Conservation (phyloP, 345 rosid genomes). For the Euphorbia pulcherrima region DNA sequence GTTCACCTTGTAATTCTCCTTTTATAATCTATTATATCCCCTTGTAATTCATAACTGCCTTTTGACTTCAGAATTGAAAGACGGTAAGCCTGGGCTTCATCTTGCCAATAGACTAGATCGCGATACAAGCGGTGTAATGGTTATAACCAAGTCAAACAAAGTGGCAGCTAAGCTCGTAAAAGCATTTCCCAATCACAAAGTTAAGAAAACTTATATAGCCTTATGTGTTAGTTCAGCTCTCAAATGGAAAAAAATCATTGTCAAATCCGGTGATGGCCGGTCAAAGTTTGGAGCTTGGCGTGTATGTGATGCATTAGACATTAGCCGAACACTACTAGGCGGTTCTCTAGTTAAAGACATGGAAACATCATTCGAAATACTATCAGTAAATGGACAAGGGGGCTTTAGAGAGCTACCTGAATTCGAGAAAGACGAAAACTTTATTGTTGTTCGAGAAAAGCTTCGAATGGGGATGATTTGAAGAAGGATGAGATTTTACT, state of each 20-base stretch:
- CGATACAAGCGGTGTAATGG: slow-evolving; percentile 83
- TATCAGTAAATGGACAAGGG: slow-evolving; percentile 51
- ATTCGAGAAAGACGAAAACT: slow-evolving; percentile 24
- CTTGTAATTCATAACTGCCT: no score
- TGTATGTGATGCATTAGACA: slow-evolving; percentile 69
- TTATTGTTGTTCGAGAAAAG: slow-evolving; percentile 45
- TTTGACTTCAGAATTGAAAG: slow-evolving; percentile 30
- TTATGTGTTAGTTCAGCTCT: slow-evolving; percentile 59
- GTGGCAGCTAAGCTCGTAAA: slow-evolving; percentile 80
- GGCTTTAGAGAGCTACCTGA: slow-evolving; percentile 23
- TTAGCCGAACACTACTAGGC: slow-evolving; percentile 64
- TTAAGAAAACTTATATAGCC: slow-evolving; percentile 74
- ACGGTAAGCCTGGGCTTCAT: slow-evolving; percentile 47
- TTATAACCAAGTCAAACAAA: slow-evolving; percentile 75
- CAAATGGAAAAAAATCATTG: slow-evolving; percentile 55
- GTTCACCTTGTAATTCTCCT: no score
- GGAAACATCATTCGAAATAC: slow-evolving; percentile 74
- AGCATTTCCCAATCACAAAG: slow-evolving; percentile 71
- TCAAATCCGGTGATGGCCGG: slow-evolving; percentile 87
- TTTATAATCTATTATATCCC: no score
- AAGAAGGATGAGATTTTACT: slow-evolving; percentile 60
- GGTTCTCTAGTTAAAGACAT: slow-evolving; percentile 77
- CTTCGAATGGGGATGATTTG: slow-evolving; percentile 23
- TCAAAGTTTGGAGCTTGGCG: slow-evolving; percentile 94
- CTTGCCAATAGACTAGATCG: slow-evolving; percentile 90